Evolutionary conservation across 495 filamentous ascomycete genomes (phyloP), one percentile per base, ranked within the genome.

Genomic region (Bathelium albidoporum): DNA sequence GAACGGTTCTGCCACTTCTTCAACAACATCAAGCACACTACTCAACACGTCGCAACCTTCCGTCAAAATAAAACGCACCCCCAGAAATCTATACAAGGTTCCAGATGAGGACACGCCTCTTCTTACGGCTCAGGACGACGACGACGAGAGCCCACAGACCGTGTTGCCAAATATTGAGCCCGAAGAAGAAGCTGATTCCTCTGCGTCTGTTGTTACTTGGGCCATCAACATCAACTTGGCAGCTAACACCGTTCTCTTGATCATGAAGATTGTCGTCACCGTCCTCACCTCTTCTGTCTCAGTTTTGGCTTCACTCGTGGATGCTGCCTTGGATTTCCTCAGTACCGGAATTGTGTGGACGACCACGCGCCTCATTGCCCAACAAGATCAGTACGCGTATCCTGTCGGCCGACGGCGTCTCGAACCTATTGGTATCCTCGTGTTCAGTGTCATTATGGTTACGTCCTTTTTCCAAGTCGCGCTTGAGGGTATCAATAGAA

Each of bases 381-480:
- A 81, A 45, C 85, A 87, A 61, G 89, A 96, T 67, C 84, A 85
- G 59, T 89, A 91, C 67, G 78, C 80, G n/a, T 96, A 93, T 71
- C 92, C 92, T 0, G 85, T 95, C 31, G 91, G 88, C 28, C 80
- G 92, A 7, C 87, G 84, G 1, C 77, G 86, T 22, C 80, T 97
- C 10, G 77, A 81, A 52, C 78, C 79, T 1, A 72, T 81, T 22
- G 79, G 79, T 1, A 76, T 82, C 10, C 69, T 81, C n/a, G 78
- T 81, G 36, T 81, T 81, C 68, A 75, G 73, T 4, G 72, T 82
- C 61, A 80, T 82, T 63, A 82, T 82, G 79, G 75, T 95, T 44
- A 91, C 87, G 1, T 90, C 89, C 0, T 95, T 97, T 72, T 82
- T 87, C 62, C 91, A 97, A 72, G 90, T 97, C 16, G 86, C 80